phyloP scores from a whole-genome alignment of 352 stramenopile genomes.

The Globisporangium rhizosaccharum region DNA sequence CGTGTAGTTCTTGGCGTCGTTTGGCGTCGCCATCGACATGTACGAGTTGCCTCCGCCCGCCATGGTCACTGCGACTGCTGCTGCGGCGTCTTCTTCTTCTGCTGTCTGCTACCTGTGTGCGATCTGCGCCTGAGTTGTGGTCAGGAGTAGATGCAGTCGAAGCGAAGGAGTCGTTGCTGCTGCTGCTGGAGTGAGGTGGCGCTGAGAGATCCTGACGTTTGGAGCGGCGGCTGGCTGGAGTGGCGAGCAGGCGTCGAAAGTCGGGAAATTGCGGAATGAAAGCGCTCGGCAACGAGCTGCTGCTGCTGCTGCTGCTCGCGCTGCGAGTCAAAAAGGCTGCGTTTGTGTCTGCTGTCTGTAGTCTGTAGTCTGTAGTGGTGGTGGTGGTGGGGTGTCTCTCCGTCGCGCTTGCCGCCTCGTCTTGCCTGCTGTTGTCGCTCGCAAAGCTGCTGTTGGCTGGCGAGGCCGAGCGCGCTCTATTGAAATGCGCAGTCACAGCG shows the following conservation, averaged over 20 bases:
- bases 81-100: constrained; percentile 1
- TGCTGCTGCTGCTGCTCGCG: background rate
- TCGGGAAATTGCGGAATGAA: constrained; percentile 73
- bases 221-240: background rate
- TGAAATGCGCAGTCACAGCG: no score
- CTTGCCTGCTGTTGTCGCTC: no score
- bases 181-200: background rate
- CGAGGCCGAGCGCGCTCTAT: no score
- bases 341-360: background rate
- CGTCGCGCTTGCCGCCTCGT: background rate
- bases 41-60: constrained; percentile 54
- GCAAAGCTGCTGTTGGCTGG: no score
- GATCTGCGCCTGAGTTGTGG: no score
- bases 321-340: constrained; percentile 5
- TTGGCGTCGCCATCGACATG: constrained; percentile 75
- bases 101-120: no score
- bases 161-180: background rate
- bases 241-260: constrained; percentile 22
- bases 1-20: constrained; percentile 74
- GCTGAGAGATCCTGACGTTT: constrained; percentile 11
- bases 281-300: background rate
- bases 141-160: no score
- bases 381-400: background rate
- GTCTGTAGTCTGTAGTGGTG: no score
- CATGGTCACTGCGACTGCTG: constrained; percentile 29